These are phyloP conservation scores for Vitellaria paradoxa DNA, from an alignment of 179 eudicot genomes.

Conservation along the genomic window DNA sequence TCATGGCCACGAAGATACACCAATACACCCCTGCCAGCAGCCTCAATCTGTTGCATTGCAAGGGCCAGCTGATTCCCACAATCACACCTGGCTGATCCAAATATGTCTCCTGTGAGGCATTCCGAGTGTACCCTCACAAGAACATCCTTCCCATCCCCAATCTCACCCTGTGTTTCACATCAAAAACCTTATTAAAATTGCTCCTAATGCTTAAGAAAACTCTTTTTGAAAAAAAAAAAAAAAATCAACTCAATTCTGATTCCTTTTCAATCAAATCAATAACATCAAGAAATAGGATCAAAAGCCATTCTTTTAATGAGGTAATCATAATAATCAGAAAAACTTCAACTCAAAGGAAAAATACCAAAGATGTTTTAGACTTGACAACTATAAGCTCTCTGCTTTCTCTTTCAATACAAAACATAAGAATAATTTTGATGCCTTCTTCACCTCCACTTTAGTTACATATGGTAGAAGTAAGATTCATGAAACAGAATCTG, in stretches of 20 bases:
- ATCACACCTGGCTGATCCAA: constrained; percentile 87
- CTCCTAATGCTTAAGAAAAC: background rate
- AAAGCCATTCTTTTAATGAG: background rate
- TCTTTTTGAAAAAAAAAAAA: too few species aligned
- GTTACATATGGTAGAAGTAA: background rate
- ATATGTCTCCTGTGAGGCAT: constrained; percentile 87
- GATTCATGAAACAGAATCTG: background rate
- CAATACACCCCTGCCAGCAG: constrained; percentile 71
- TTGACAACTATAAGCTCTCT: background rate
- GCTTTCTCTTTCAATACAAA: background rate
- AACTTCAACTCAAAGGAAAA: background rate
- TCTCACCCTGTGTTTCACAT: constrained; percentile 53
- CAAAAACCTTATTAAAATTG: background rate
- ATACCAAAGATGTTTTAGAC: background rate
- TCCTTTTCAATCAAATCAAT: too few species aligned
- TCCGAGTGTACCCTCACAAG: constrained; percentile 88
- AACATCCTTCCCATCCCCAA: constrained; percentile 75
- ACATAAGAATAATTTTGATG: background rate
- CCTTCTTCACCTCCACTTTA: background rate
- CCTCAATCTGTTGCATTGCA: constrained; percentile 82
- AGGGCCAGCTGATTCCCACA: constrained; percentile 76
- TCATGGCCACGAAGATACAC: constrained; percentile 93
- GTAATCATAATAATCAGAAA: background rate
- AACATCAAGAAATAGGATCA: background rate
- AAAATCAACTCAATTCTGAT: background rate